phyloP scores from a whole-genome alignment of 345 rosid species.

The Isatis tinctoria region DNA sequence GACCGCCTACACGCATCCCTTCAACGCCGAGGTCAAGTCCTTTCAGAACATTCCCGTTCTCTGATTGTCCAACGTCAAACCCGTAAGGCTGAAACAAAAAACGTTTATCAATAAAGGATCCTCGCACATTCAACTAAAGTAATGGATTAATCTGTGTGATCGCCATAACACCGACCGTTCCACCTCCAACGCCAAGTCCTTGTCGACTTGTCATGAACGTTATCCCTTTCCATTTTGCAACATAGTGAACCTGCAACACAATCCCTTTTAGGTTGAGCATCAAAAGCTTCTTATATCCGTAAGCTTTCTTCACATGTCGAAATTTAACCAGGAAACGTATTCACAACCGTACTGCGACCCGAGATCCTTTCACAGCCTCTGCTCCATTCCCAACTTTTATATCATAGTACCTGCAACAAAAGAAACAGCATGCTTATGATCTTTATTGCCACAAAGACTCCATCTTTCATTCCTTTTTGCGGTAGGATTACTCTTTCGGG shows the following conservation, averaged over 20 bases:
- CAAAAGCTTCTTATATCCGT: neutral
- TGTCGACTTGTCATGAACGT: slow-evolving; percentile 98
- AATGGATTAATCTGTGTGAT: neutral
- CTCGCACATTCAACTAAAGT: neutral
- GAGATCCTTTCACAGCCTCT: slow-evolving; percentile 82
- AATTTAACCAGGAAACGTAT: slow-evolving; percentile 21
- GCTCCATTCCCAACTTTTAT: slow-evolving; percentile 77
- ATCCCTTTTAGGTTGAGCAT: slow-evolving; percentile 1
- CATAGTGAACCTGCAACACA: slow-evolving; percentile 76
- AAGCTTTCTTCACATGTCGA: neutral
- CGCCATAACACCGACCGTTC: slow-evolving; percentile 56
- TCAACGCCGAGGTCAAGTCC: slow-evolving; percentile 93
- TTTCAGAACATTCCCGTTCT: slow-evolving; percentile 76
- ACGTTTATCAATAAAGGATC: neutral
- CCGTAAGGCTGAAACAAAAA: slow-evolving; percentile 72
- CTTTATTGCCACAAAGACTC: neutral
- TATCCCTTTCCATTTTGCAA: slow-evolving; percentile 92
- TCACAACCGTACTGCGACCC: slow-evolving; percentile 99
- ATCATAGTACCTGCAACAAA: slow-evolving; percentile 75
- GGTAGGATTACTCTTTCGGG: neutral
- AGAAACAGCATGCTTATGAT: slow-evolving; percentile 2
- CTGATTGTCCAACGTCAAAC: slow-evolving; percentile 92
- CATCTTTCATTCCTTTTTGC: neutral
- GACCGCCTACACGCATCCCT: slow-evolving; percentile 96
- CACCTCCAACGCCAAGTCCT: slow-evolving; percentile 96